Evolutionary conservation across 1,284 basidiomycete genomes (phyloP), one percentile per base, ranked within the genome.

Genomic region (Tylopilus sp.): DNA sequence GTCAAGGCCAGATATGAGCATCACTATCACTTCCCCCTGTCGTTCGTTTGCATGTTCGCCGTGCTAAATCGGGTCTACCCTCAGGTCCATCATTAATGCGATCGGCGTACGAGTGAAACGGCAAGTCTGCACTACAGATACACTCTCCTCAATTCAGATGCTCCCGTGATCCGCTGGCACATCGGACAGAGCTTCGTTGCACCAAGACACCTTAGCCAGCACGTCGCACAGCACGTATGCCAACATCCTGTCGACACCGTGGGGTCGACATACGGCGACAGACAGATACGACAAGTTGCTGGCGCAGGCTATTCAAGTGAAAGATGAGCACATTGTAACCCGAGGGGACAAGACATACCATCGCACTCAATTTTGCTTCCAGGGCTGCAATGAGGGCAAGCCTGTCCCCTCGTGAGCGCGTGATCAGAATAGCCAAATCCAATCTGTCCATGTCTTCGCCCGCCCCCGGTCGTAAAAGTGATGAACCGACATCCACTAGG

Each of bases 181-280:
- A 90, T 89, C 0, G 87, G 87, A 65, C 87, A 90, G 13, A 89
- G 72, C 60, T 82, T 86, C 3, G 86, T 89, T 7, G 84, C 80
- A n/a, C 84, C 85, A 37, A 90, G 71, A 63, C 88, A 89, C 10
- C 81, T 79, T 39, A 90, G 65, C 87, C 87, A 90, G 61, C 87
- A 90, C 60, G 81, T 80, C 36, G 81, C 72, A 63, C 88, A 90
- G 57, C 84, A 89, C 0, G 86, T 86, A 60, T 90, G 87, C 88
- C 88, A 90, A 63, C 87, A 90, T 4, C 86, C 87, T 0, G 85
- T 88, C n/a, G 86, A 88, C 3, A 82, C 78, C 0, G 86, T 88
- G 0, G 88, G 84, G 52, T 90, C 88, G 1, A 72, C 75, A 55
- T 88, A 89, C 1, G 82, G 75, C 45, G 89, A 87, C 8, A 90